Conservation (phyloP, 2,329 filamentous ascomycete species). For the Cladophialophora bantiana region DNA sequence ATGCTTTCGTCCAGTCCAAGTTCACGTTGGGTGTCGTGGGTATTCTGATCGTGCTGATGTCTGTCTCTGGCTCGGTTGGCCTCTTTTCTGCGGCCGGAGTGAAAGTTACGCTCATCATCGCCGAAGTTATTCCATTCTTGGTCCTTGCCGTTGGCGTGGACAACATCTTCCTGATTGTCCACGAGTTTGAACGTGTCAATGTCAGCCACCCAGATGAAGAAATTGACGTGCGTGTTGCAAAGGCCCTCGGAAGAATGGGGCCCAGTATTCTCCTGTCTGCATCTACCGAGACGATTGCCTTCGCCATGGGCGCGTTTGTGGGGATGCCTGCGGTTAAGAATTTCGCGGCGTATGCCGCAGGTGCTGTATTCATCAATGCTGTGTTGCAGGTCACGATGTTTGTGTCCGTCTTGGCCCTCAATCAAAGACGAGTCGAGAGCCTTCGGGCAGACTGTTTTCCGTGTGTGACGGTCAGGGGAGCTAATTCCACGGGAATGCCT, state of each 20-base stretch:
- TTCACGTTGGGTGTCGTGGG: conserved; percentile 94
- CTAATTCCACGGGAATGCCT: conserved; percentile 70
- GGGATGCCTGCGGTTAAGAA: conserved; percentile 98
- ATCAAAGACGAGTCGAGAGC: conserved; percentile 88
- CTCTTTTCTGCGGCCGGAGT: conserved; percentile 90
- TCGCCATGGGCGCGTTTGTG: conserved; percentile 89
- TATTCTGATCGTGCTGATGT: conserved; percentile 96
- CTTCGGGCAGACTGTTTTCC: conserved; percentile 91
- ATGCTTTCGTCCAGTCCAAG: conserved; percentile 91
- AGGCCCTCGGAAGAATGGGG: conserved; percentile 92
- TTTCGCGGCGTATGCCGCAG: conserved; percentile 94
- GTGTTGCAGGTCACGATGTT: conserved; percentile 98
- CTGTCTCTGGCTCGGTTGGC: conserved; percentile 91
- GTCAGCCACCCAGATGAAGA: conserved; percentile 86
- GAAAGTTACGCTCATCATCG: conserved; percentile 96
- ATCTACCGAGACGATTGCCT: conserved; percentile 91
- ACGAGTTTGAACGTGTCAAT: conserved; percentile 96
- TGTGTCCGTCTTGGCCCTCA: conserved; percentile 85
- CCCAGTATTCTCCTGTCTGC: conserved; percentile 95
- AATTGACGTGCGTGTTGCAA: conserved; percentile 83
- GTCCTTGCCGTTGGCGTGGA: conserved; percentile 96
- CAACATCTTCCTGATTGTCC: conserved; percentile 98
- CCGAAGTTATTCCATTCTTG: conserved; percentile 97
- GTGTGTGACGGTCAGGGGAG: conserved; percentile 80
- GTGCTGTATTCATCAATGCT: conserved; percentile 96